Percentiles rank a stretch among this genome's conserved stretches.
Conservation (phyloP, 2,329 filamentous ascomycete species). For the Endocalyx cinctus region DNA sequence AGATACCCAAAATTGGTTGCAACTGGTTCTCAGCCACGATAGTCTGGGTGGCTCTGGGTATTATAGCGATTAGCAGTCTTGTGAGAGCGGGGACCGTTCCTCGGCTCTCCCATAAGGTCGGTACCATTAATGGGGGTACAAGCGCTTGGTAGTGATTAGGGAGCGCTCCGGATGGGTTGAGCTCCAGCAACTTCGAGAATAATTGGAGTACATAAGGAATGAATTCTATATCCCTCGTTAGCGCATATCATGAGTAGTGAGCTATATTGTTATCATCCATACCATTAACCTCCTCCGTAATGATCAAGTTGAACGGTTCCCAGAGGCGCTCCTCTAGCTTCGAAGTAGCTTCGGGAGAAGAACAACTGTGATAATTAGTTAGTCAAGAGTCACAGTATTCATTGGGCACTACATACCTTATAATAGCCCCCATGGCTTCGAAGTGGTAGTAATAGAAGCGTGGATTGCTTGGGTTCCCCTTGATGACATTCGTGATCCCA, state of each 20-base stretch:
- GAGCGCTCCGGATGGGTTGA: conserved; percentile 72
- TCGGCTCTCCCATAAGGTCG: conserved; percentile 83
- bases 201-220: conserved; percentile 96
- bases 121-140: conserved; percentile 71
- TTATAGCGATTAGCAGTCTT: conserved; percentile 76
- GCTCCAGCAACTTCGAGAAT: conserved; percentile 83
- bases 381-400: background rate
- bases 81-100: conserved; percentile 92
- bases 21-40: conserved; percentile 78
- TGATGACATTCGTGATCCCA: conserved; percentile 86
- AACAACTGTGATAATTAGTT: conserved; percentile 43
- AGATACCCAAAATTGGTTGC: conserved; percentile 87
- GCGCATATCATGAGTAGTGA: conserved; percentile 8
- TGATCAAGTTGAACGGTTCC: conserved; percentile 73
- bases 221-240: conserved; percentile 62
- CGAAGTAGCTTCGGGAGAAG: conserved; percentile 60
- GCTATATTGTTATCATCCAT: conserved; percentile 19
- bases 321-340: conserved; percentile 79
- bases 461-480: conserved; percentile 93
- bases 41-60: conserved; percentile 67
- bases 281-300: conserved; percentile 79
- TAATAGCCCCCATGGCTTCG: conserved; percentile 85
- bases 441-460: conserved; percentile 99
- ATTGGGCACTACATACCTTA: conserved; percentile 46
- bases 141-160: conserved; percentile 77